Evolutionary conservation across 2,329 filamentous ascomycete genomes (phyloP).

Genomic region (Ophiostoma tasmaniense): DNA sequence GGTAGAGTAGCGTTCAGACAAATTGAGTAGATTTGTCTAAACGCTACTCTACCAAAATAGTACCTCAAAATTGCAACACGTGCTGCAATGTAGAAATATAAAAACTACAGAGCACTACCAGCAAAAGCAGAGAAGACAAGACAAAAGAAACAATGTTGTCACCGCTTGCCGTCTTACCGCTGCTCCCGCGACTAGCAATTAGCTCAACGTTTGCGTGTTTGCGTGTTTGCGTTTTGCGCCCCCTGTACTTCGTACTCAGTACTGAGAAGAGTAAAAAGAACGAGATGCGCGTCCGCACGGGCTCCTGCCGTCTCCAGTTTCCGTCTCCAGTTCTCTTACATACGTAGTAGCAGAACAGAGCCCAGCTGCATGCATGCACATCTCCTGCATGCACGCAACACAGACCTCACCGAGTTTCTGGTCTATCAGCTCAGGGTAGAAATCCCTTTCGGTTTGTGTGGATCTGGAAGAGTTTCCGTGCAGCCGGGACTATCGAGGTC

Average conservation of each 20-base stretch:
- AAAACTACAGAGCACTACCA: not conserved
- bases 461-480: not conserved
- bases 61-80: not conserved
- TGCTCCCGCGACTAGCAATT: conserved; percentile 10
- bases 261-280: too few species aligned
- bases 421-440: not conserved
- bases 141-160: not conserved
- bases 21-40: too few species aligned
- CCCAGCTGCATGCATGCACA: not conserved
- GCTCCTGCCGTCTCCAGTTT: not conserved
- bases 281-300: not conserved
- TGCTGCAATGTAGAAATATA: not conserved
- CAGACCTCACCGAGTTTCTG: conserved; percentile 3
- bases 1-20: too few species aligned
- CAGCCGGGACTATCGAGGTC: not conserved
- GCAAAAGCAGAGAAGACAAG: not conserved
- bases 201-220: not conserved
- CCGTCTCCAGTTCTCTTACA: not conserved
- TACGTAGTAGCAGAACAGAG: too few species aligned
- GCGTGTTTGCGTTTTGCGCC: not conserved
- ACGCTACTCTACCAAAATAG: not conserved
- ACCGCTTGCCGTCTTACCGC: conserved; percentile 13
- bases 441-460: not conserved
- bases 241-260: too few species aligned
- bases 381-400: not conserved